phyloP scores from a whole-genome alignment of 1,284 basidiomycete species.

The Malassezia pachydermatis region DNA sequence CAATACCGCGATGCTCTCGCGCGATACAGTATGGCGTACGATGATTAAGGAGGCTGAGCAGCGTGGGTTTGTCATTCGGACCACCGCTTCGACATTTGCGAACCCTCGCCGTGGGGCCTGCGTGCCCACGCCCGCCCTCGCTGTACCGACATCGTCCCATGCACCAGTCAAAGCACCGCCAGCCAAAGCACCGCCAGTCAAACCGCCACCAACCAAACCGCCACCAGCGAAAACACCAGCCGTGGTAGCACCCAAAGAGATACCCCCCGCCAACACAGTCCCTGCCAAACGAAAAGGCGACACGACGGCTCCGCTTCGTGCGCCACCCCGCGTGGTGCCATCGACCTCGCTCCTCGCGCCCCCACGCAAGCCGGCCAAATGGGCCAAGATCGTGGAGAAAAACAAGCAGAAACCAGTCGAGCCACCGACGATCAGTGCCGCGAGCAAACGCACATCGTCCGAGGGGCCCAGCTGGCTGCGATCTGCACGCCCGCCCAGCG shows the following conservation, averaged over 20 bases:
- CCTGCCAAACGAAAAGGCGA: background rate
- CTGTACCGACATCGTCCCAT: background rate
- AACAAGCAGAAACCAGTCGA: constrained; percentile 5
- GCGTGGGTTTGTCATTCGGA: background rate
- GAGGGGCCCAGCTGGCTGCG: constrained; percentile 16
- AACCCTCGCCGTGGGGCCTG: background rate
- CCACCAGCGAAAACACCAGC: background rate
- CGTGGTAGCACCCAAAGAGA: background rate
- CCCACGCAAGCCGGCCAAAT: constrained; percentile 1
- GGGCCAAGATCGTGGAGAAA: constrained; percentile 8
- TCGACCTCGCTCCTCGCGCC: background rate
- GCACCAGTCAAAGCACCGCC: background rate
- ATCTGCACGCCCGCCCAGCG: constrained; percentile 5
- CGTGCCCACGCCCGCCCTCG: background rate
- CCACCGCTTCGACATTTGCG: background rate
- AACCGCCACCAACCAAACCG: background rate
- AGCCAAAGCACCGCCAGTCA: background rate
- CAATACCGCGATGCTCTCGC: constrained; percentile 65
- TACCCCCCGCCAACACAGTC: background rate
- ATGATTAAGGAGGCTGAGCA: constrained; percentile 28
- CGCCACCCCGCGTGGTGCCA: background rate
- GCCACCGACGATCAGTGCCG: no score
- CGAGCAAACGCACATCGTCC: background rate
- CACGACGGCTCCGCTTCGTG: background rate
- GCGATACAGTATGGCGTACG: constrained; percentile 53